Percentiles rank a stretch among this genome's conserved stretches.
phyloP scores from a whole-genome alignment of 208 protist species.

The Wallacemonas sp. region DNA sequence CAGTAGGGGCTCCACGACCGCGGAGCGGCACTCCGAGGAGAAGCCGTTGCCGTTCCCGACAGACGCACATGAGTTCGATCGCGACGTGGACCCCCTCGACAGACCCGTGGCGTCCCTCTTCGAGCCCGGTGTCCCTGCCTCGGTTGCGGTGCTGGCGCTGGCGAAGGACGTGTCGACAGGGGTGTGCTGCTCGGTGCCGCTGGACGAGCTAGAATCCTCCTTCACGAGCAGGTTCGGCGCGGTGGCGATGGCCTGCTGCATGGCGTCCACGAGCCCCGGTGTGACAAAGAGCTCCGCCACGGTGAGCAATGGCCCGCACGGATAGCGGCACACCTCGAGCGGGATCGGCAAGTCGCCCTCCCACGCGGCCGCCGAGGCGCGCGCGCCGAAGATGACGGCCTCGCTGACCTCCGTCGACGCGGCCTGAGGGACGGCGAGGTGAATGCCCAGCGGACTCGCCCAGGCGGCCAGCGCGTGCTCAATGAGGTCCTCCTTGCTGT shows the following conservation, averaged over 20 bases:
- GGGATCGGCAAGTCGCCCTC: background rate
- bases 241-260: conserved; percentile 52
- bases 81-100: too few relatives aligned
- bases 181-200: too few relatives aligned
- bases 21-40: too few relatives aligned
- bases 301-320: conserved; percentile 30
- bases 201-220: too few relatives aligned
- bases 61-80: too few relatives aligned
- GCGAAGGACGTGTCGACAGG: background rate
- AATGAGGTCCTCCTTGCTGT: conserved; percentile 61
- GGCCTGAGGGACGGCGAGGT: conserved; percentile 31
- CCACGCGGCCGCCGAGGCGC: conserved; percentile 3
- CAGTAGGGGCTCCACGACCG: background rate
- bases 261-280: conserved; percentile 47
- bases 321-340: conserved; percentile 27
- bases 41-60: too few relatives aligned
- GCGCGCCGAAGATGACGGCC: conserved; percentile 20
- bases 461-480: conserved; percentile 50
- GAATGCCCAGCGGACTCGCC: conserved; percentile 65
- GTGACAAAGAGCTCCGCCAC: conserved; percentile 54
- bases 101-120: too few relatives aligned
- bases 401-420: background rate
- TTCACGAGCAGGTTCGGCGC: conserved; percentile 49
- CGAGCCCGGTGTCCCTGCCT: too few relatives aligned
- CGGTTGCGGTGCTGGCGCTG: background rate